Percentiles rank a stretch among this genome's conserved stretches.
Evolutionary conservation across 441 rosid genomes (phyloP).

Genomic region (Pelargonium myrrhifolium): DNA sequence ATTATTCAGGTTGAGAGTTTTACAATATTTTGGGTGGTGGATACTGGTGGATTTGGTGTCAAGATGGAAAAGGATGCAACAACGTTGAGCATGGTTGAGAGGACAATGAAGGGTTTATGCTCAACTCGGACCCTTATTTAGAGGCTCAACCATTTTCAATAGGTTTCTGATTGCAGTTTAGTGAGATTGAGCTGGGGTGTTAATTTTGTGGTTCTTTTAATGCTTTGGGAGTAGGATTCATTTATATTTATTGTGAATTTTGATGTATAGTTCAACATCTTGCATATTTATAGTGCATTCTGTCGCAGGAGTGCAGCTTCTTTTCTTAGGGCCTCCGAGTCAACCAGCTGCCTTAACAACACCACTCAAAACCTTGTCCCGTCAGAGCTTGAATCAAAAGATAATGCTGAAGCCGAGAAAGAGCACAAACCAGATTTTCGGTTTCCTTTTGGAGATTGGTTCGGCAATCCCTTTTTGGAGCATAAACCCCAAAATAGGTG

Average conservation of each 20-base stretch:
- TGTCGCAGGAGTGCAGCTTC: conserved; percentile 66
- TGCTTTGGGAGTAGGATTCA: neutral
- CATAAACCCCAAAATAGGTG: conserved; percentile 41
- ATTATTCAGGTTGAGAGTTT: too few species aligned
- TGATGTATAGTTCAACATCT: neutral
- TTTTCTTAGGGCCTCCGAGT: conserved; percentile 46
- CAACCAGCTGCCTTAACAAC: conserved; percentile 29
- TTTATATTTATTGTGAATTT: neutral
- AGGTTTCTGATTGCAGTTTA: too few species aligned
- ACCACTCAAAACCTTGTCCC: conserved; percentile 13
- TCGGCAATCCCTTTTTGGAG: conserved; percentile 39
- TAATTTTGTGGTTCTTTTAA: neutral
- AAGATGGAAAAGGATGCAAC: too few species aligned
- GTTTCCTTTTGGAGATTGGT: conserved; percentile 68
- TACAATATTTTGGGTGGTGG: too few species aligned
- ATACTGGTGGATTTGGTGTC: too few species aligned
- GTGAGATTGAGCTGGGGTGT: neutral
- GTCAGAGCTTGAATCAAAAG: conserved; percentile 34
- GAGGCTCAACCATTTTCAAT: too few species aligned
- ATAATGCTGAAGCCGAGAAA: conserved; percentile 21
- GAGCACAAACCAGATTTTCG: conserved; percentile 36
- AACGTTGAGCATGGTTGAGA: too few species aligned
- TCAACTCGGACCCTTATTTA: too few species aligned
- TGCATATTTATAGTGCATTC: neutral
- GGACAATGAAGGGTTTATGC: too few species aligned